Base-by-base conservation (phyloP, 2,329 filamentous ascomycete genomes). In the Botrytis porri region DNA sequence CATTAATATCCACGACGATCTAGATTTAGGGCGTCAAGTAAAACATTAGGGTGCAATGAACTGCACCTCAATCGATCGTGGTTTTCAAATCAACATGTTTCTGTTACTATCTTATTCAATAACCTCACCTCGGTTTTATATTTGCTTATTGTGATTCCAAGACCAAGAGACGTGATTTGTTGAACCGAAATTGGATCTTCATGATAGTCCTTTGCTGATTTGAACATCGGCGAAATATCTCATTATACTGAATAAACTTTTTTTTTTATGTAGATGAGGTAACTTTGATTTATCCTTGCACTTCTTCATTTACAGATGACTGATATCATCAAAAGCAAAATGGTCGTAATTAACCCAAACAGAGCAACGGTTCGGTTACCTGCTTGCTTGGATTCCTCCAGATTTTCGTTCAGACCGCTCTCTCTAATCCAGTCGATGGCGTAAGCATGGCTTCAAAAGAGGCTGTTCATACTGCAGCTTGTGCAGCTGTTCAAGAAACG, bases 171-270 rank as follows among this genome's bases (percentile, higher is more conserved):
- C 29, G 51, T 35, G 29, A 60, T 37, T 66, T 71, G n/a, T 20
- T 22, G 37, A 54, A 67, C 57, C 45, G 62, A 71, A 67, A 67
- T 66, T 71, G 61, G 62, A 66, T 71, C 43, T 29, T 45, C 45
- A n/a, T 41, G 48, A 71, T 66, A 60, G 25, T 45, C 39, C 59
- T 66, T 45, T n/a, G 39, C 43, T 65, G 32, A 51, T 39, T 12
- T 64, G n/a, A 69, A 59, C 18, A 32, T 62, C 57, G n/a, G 41
- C 22, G n/a, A 41, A 43, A 39, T 32, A 43, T n/a, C 8, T 61
- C 29, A 45, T 25, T 62, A 57, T 62, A 29, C 10, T 66, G 39
- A 60, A 37, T 60, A 57, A 60, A 71, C 14, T 37, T 32, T n/a
- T 65, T 43, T 57, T n/a, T 65, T 43, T 57, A 59, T 59, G 35